Conservation (phyloP, 495 filamentous ascomycete species). For the Podospora tetraspora region DNA sequence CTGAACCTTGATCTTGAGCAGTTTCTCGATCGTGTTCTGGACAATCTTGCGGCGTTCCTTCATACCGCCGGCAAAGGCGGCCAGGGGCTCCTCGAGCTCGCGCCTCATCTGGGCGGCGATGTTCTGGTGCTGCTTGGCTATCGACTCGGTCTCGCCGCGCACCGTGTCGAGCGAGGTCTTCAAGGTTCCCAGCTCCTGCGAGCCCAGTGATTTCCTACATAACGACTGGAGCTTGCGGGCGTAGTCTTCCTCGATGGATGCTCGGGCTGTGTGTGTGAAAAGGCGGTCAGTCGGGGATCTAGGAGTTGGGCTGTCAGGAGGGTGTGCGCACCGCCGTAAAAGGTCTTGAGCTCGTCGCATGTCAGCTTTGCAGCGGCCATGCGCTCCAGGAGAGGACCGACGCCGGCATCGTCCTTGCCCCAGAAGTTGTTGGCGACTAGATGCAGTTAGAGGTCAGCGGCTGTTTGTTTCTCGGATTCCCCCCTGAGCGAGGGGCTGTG, state of each 20-base stretch:
- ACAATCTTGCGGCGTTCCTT: conserved; percentile 96
- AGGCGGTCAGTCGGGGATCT: conserved; percentile 9
- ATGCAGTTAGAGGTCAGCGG: neutral
- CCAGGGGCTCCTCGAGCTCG: conserved; percentile 92
- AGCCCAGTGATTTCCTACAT: conserved; percentile 82
- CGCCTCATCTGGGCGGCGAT: conserved; percentile 93
- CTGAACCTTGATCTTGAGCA: conserved; percentile 86
- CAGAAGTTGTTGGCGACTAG: conserved; percentile 98
- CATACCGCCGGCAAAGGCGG: conserved; percentile 85
- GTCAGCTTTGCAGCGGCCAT: conserved; percentile 96
- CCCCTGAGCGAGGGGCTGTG: neutral
- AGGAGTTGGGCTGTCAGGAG: neutral
- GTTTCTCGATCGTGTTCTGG: conserved; percentile 84
- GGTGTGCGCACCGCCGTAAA: conserved; percentile 66
- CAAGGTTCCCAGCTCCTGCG: conserved; percentile 80
- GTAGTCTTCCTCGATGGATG: conserved; percentile 96
- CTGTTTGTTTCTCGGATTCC: neutral
- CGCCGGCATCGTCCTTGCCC: conserved; percentile 98
- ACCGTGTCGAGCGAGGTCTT: conserved; percentile 78
- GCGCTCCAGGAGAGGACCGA: conserved; percentile 85
- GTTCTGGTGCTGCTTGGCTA: conserved; percentile 85
- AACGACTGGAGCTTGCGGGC: conserved; percentile 84
- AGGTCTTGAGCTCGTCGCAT: conserved; percentile 86
- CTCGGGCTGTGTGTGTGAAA: conserved; percentile 55
- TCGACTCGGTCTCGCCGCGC: conserved; percentile 86